Base-by-base conservation (phyloP, 805 yeast genomes). In the Metschnikowia amazonensis region DNA sequence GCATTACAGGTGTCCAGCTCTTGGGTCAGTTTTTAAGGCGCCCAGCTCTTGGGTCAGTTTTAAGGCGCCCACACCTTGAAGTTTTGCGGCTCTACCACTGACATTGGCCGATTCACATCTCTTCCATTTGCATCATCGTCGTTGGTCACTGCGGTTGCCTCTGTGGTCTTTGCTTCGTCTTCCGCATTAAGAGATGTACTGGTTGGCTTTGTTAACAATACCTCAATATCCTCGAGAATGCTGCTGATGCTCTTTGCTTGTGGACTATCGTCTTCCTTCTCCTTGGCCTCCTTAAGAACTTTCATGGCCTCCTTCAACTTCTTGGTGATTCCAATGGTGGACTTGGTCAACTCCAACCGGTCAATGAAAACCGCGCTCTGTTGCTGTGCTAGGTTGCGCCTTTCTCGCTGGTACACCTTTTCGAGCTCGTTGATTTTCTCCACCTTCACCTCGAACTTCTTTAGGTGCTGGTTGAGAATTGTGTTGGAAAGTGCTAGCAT, bases 341-440 rank as follows among this genome's bases (percentile, higher is more conserved):
- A 72, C 57, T 80, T 82, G 35, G 84, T 74, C 52, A 86, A 72
- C n/a, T 86, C 74, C 29, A 86, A 60, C 46, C 89, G 69, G 53
- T 85, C 89, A 39, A 83, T 61, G 51, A 84, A 77, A 5, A 82
- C 59, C 50, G 82, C 87, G 53, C 82, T 85, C 56, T 84, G 86
- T 57, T 81, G 83, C 48, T 74, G 76, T 25, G 77, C 75, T 37
- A 85, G 58, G 28, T 74, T 67, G 51, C 79, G 81, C 53, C 80
- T 78, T 57, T 85, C 89, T 30, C 77, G 64, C 55, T 83, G 89
- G 45, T 80, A 71, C 36, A 82, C 79, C 58, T 75, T 79, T 61
- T 86, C 94, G 38, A 85, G 67, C 43, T 76, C 77, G 32, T 72
- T 75, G 36, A 87, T 67, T 49, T 82, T 79, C 20, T 66, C 62